Percentiles rank a stretch among this genome's conserved stretches.
These are phyloP conservation scores for Coemansia sp. DNA, from an alignment of 192 early-diverging fungal genomes.

Conservation along the genomic window DNA sequence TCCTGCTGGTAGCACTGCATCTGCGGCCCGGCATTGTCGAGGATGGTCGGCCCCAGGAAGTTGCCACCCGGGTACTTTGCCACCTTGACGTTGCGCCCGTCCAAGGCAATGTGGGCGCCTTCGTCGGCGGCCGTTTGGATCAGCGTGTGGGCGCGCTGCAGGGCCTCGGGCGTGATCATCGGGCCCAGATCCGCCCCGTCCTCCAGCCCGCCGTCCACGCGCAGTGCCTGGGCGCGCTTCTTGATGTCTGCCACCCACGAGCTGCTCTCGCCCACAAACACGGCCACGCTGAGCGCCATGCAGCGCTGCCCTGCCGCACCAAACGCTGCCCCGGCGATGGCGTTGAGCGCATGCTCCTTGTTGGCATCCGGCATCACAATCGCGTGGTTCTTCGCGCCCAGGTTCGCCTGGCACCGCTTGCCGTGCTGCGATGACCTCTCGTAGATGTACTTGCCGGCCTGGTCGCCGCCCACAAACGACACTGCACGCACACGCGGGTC, in stretches of 20 bases:
- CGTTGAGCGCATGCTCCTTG: conserved; percentile 91
- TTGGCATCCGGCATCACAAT: conserved; percentile 91
- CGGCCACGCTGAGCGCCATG: conserved; percentile 90
- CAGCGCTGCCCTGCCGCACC: conserved; percentile 97
- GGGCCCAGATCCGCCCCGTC: conserved; percentile 84
- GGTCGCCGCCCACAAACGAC: conserved; percentile 89
- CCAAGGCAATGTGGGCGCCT: conserved; percentile 79
- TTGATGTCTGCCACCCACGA: conserved; percentile 86
- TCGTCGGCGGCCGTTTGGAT: conserved; percentile 79
- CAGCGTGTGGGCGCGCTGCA: conserved; percentile 64
- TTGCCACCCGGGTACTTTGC: conserved; percentile 83
- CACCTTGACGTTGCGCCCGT: conserved; percentile 75
- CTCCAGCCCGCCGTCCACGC: conserved; percentile 81
- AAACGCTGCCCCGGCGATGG: conserved; percentile 88
- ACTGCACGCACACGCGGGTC: conserved; percentile 83
- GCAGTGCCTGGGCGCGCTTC: conserved; percentile 77
- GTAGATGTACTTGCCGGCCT: conserved; percentile 85
- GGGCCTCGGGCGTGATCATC: conserved; percentile 75
- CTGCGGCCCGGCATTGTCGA: conserved; percentile 61
- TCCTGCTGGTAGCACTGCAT: conserved; percentile 93
- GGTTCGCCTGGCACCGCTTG: conserved; percentile 94
- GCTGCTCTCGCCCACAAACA: conserved; percentile 82
- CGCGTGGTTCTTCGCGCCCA: conserved; percentile 98
- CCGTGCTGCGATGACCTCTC: conserved; percentile 79
- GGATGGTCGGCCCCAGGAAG: conserved; percentile 92